Evolutionary conservation across 192 early-diverging fungal species (phyloP).

Genomic region (Backusella australiensis): DNA sequence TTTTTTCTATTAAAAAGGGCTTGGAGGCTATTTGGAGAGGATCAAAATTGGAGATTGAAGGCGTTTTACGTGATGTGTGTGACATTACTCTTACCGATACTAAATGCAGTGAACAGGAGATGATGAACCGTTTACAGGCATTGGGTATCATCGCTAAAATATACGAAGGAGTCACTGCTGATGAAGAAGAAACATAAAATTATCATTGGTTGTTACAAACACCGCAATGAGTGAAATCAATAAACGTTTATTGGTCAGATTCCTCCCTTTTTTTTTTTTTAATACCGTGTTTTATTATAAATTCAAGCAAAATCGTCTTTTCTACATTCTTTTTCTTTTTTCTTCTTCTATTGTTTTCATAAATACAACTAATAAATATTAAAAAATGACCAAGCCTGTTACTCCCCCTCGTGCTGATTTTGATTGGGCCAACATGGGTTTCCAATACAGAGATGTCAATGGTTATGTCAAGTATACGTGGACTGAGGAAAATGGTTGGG

Average conservation of each 20-base stretch:
- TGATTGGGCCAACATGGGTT: constrained; percentile 68
- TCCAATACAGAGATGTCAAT: constrained; percentile 63
- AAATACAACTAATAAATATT: not conserved
- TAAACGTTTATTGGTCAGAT: not conserved
- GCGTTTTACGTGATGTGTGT: constrained; percentile 90
- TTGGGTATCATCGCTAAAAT: constrained; percentile 84
- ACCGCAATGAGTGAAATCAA: constrained; percentile 7
- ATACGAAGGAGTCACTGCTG: constrained; percentile 70
- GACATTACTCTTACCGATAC: constrained; percentile 77
- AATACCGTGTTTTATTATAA: not conserved
- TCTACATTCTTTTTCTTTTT: not conserved
- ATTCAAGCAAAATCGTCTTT: not conserved
- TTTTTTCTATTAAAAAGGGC: constrained; percentile 49
- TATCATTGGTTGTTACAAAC: not conserved
- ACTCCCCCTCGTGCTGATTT: constrained; percentile 40
- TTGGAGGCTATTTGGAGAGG: constrained; percentile 92
- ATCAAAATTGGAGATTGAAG: constrained; percentile 93
- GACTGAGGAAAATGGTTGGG: constrained; percentile 58
- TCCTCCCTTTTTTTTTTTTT: not conserved
- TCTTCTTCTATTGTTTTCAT: not conserved
- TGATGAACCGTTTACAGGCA: constrained; percentile 71
- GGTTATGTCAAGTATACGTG: constrained; percentile 63
- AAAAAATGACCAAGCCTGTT: constrained; percentile 5
- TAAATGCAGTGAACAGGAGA: constrained; percentile 48
- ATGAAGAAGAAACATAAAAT: constrained; percentile 23